Conservation (phyloP, 2,329 filamentous ascomycete species). For the Leptographium galeiforme region DNA sequence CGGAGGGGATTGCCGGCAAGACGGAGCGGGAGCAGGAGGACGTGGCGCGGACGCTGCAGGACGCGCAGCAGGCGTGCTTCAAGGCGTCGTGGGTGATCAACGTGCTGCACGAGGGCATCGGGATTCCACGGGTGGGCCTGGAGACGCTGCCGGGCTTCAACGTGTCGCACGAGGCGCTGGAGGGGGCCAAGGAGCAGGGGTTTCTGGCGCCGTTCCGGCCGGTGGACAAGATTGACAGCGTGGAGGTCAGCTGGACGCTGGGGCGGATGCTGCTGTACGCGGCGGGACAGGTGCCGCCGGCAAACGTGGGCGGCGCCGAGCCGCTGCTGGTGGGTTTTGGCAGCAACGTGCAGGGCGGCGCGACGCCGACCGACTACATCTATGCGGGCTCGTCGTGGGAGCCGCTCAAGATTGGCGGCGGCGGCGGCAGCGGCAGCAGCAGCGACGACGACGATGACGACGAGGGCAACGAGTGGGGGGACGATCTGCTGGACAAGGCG, state of each 20-base stretch:
- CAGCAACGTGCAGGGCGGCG: slow-evolving; percentile 53
- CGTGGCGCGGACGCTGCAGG: slow-evolving; percentile 51
- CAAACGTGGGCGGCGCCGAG: slow-evolving; percentile 23
- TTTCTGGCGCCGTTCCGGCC: slow-evolving; percentile 77
- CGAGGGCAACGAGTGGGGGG: slow-evolving; percentile 37
- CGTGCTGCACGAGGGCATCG: slow-evolving; percentile 89
- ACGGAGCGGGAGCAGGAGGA: slow-evolving; percentile 15
- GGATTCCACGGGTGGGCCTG: slow-evolving; percentile 71
- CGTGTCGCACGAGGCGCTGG: slow-evolving; percentile 55
- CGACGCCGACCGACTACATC: slow-evolving; percentile 66
- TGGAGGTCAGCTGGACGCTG: slow-evolving; percentile 93
- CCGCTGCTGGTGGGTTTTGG: slow-evolving; percentile 79
- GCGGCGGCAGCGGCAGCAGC: slow-evolving; percentile 43
- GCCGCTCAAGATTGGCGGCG: slow-evolving; percentile 28
- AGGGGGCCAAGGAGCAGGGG: slow-evolving; percentile 57
- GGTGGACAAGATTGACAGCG: slow-evolving; percentile 78
- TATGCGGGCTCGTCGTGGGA: slow-evolving; percentile 52
- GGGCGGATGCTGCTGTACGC: slow-evolving; percentile 96
- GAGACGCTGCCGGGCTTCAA: slow-evolving; percentile 55
- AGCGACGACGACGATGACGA: slow-evolving; percentile 37
- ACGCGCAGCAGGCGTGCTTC: slow-evolving; percentile 83
- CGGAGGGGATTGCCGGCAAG: slow-evolving; percentile 50
- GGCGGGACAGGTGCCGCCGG: slow-evolving; percentile 67
- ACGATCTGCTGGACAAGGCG: slow-evolving; percentile 51
- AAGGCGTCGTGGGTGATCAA: slow-evolving; percentile 98